A percentile compares a stretch with the other conserved stretches of the same genome.
These are phyloP conservation scores for Penicillium brevicompactum DNA, from an alignment of 2,329 filamentous ascomycete genomes.

Conservation along the genomic window DNA sequence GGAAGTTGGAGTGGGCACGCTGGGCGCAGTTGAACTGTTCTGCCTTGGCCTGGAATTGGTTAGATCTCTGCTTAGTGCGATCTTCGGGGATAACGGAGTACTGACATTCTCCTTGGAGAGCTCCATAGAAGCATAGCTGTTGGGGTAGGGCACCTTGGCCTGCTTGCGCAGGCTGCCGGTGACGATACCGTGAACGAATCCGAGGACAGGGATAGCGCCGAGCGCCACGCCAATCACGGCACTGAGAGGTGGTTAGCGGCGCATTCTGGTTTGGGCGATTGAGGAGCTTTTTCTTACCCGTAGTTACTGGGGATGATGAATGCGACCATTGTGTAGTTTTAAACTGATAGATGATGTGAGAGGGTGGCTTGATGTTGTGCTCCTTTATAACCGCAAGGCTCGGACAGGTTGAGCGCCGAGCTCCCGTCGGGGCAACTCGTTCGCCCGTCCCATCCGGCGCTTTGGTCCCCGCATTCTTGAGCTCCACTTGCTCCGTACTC, in stretches of 20 bases:
- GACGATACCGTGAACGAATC: slow-evolving; percentile 53
- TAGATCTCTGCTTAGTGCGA: background rate
- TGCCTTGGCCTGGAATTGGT: slow-evolving; percentile 38
- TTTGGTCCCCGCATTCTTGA: background rate
- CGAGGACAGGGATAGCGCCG: slow-evolving; percentile 56
- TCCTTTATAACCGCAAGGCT: slow-evolving; percentile 9
- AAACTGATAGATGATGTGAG: background rate
- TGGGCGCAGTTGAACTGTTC: slow-evolving; percentile 58
- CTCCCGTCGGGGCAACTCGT: slow-evolving; percentile 13
- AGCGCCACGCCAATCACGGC: slow-evolving; percentile 58
- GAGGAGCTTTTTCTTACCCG: slow-evolving; percentile 40
- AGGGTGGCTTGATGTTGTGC: background rate
- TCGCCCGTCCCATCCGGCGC: slow-evolving; percentile 9
- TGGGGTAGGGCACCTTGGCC: slow-evolving; percentile 60
- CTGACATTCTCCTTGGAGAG: slow-evolving; percentile 52
- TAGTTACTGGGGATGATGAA: slow-evolving; percentile 52
- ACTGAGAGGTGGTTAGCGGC: slow-evolving; percentile 39
- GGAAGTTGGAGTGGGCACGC: slow-evolving; percentile 60
- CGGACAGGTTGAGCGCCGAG: background rate
- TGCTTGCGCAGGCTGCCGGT: slow-evolving; percentile 51
- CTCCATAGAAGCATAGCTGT: slow-evolving; percentile 59
- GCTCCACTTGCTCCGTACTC: background rate
- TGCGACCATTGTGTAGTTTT: slow-evolving; percentile 36
- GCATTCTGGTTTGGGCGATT: background rate
- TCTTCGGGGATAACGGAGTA: background rate